Percentiles rank a stretch among this genome's conserved stretches.
These are phyloP conservation scores for Pelargonium citronellum DNA, from an alignment of 441 rosid species.

Conservation along the genomic window DNA sequence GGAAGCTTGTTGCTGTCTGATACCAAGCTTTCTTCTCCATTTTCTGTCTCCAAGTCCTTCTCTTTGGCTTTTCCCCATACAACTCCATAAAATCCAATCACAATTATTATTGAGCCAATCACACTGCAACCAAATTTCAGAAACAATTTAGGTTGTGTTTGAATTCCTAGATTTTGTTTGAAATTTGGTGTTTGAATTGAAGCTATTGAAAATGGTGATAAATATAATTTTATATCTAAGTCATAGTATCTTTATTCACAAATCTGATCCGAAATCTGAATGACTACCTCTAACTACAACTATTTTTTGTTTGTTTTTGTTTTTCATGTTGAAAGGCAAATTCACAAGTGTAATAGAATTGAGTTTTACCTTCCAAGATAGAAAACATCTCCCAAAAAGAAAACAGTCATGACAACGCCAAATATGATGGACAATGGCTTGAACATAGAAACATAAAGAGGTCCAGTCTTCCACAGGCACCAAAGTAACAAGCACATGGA, in stretches of 20 bases:
- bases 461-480: constrained; percentile 52
- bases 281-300: too few relatives aligned
- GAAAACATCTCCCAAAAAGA: constrained; percentile 42
- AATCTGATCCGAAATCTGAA: too few relatives aligned
- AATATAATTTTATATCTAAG: too few relatives aligned
- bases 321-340: too few relatives aligned
- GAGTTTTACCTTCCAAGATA: constrained; percentile 46
- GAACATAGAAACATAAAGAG: constrained; percentile 61
- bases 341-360: too few relatives aligned
- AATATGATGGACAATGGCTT: constrained; percentile 53
- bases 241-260: too few relatives aligned
- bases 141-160: neutral
- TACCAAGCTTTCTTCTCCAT: neutral
- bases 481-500: constrained; percentile 11
- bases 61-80: constrained; percentile 28
- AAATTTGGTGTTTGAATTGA: too few relatives aligned
- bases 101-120: constrained; percentile 20
- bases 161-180: neutral
- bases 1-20: neutral
- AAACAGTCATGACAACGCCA: constrained; percentile 37
- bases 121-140: constrained; percentile 21
- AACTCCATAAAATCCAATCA: constrained; percentile 23
- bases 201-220: too few relatives aligned
- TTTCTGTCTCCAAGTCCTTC: constrained; percentile 2
- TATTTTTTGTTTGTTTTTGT: too few relatives aligned